Conservation (phyloP, 1,139 yeast genomes). For the Hansenula lynferdii region DNA sequence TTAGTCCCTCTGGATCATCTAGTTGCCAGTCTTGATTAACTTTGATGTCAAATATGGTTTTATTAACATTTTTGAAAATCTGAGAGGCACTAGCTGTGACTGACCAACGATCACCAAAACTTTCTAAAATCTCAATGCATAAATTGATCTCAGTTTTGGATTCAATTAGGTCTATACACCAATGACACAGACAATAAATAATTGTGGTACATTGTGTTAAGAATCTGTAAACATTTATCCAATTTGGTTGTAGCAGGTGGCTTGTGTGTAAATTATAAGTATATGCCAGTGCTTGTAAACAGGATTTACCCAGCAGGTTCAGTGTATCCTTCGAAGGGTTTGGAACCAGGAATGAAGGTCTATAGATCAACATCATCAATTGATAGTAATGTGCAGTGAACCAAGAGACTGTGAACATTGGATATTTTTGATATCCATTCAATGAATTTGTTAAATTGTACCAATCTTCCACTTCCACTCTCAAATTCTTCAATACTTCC, state of each 20-base stretch:
- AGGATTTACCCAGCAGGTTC: constrained; percentile 34
- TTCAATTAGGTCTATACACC: constrained; percentile 39
- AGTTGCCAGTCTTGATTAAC: constrained; percentile 32
- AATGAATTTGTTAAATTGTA: constrained; percentile 28
- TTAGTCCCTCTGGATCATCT: constrained; percentile 34
- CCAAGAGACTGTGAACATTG: constrained; percentile 41
- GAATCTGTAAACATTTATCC: constrained; percentile 44
- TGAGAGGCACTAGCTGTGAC: constrained; percentile 40
- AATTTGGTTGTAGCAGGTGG: constrained; percentile 39
- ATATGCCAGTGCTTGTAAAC: constrained; percentile 36
- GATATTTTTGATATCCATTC: constrained; percentile 19
- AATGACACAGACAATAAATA: constrained; percentile 39
- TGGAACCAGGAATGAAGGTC: constrained; percentile 44
- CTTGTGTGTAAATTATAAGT: constrained; percentile 38
- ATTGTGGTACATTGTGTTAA: constrained; percentile 41
- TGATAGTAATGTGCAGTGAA: constrained; percentile 41
- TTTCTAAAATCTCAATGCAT: constrained; percentile 39
- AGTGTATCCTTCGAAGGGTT: constrained; percentile 34
- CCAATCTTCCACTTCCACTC: constrained; percentile 39
- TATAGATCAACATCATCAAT: constrained; percentile 35
- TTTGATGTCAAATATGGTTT: constrained; percentile 35
- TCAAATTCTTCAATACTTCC: constrained; percentile 26
- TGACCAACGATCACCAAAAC: constrained; percentile 42
- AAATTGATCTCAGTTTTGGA: constrained; percentile 39
- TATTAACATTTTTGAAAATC: constrained; percentile 37